Evolutionary conservation across 164 flowering plant species (phyloP).

Genomic region (Chloranthus sessilifolius): DNA sequence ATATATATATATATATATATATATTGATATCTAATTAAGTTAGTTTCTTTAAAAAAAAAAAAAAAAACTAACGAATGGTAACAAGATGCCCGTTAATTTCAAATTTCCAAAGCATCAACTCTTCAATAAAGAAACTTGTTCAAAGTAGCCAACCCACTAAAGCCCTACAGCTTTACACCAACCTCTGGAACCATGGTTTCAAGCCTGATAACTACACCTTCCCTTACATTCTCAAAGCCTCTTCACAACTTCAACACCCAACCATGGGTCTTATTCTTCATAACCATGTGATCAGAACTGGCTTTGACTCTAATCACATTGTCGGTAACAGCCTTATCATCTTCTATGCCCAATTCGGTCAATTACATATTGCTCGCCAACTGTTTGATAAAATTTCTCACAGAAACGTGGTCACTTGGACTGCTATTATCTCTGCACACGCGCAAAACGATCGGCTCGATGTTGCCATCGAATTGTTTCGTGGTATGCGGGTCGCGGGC

Average conservation of each 20-base stretch:
- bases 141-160: constrained; percentile 1
- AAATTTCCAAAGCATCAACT: too few species aligned
- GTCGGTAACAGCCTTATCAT: constrained; percentile 12
- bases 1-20: too few species aligned
- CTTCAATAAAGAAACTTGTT: too few species aligned
- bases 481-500: constrained; percentile 2
- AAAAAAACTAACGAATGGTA: too few species aligned
- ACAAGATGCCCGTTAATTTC: too few species aligned
- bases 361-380: neutral
- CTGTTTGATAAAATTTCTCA: constrained; percentile 12
- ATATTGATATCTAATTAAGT: too few species aligned
- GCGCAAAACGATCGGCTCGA: neutral
- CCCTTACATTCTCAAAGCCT: constrained; percentile 16
- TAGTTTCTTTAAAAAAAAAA: too few species aligned
- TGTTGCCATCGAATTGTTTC: constrained; percentile 5
- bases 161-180: constrained; percentile 9
- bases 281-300: constrained; percentile 8
- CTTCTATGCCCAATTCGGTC: constrained; percentile 8
- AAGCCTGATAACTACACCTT: constrained; percentile 13
- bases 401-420: constrained; percentile 14
- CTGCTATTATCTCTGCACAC: constrained; percentile 6
- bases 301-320: constrained; percentile 8
- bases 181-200: constrained; percentile 10
- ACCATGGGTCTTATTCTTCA: constrained; percentile 6
- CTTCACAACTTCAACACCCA: constrained; percentile 8